phyloP scores from a whole-genome alignment of 2,329 filamentous ascomycete species.

The Talaromyces funiculosus region DNA sequence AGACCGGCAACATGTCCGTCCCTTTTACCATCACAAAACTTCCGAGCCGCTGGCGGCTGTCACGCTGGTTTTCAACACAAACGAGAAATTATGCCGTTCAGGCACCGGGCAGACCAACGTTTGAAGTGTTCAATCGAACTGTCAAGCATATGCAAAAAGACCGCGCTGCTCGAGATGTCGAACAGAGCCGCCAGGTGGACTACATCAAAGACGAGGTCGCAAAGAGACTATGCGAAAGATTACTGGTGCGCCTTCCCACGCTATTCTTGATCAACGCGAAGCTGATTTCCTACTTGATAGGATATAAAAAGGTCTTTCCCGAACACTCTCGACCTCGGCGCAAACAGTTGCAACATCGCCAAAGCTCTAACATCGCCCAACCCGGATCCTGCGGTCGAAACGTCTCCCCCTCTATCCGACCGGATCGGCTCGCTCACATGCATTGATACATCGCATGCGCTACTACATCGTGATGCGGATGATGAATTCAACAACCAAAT shows the following conservation, averaged over 20 bases:
- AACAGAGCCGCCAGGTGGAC: constrained; percentile 73
- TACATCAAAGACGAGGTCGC: constrained; percentile 94
- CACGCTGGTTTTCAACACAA: constrained; percentile 13
- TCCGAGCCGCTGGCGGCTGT: constrained; percentile 9
- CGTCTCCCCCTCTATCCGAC: constrained; percentile 54
- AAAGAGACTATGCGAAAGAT: constrained; percentile 71
- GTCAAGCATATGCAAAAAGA: constrained; percentile 91
- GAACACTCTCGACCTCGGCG: constrained; percentile 82
- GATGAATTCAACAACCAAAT: constrained; percentile 65
- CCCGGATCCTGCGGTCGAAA: constrained; percentile 48
- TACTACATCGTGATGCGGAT: constrained; percentile 72
- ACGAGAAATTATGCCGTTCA: constrained; percentile 67
- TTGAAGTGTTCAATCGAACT: constrained; percentile 85
- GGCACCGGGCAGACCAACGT: constrained; percentile 66
- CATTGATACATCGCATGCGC: constrained; percentile 69
- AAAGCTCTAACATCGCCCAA: constrained; percentile 67
- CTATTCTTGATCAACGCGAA: not conserved
- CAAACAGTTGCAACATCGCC: constrained; percentile 92
- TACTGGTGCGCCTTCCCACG: constrained; percentile 53
- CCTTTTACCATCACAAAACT: constrained; percentile 1
- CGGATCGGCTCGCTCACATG: constrained; percentile 71
- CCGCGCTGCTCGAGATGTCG: constrained; percentile 65
- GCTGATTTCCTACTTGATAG: constrained; percentile 38
- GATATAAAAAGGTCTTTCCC: constrained; percentile 89
- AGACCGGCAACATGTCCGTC: constrained; percentile 22